Evolutionary conservation across 345 rosid genomes (phyloP).

Genomic region (Pistacia vera): DNA sequence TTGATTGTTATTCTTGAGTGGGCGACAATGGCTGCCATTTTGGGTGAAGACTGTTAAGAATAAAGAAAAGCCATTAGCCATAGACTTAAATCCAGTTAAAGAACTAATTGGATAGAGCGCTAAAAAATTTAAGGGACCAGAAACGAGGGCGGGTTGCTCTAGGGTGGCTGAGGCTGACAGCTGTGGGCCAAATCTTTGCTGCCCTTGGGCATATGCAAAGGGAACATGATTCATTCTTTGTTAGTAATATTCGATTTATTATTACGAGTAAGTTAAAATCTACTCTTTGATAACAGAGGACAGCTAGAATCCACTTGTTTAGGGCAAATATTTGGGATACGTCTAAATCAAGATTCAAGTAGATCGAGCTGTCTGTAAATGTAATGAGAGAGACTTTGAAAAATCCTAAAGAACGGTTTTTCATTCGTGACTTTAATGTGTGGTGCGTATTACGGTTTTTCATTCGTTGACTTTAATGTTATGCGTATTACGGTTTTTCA

Average conservation of each 20-base stretch:
- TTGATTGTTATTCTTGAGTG: too few species aligned
- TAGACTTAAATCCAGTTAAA: too few species aligned
- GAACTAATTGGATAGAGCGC: neutral
- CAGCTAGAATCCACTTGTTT: neutral
- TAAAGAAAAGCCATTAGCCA: too few species aligned
- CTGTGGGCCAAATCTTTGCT: neutral
- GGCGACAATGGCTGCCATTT: neutral
- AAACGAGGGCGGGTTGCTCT: neutral
- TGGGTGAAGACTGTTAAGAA: too few species aligned
- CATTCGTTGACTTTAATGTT: neutral
- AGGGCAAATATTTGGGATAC: neutral
- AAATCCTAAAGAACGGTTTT: neutral
- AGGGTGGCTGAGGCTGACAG: neutral
- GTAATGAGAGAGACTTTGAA: neutral
- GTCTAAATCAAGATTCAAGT: conserved; percentile 1
- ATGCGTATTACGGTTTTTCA: too few species aligned
- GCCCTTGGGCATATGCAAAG: too few species aligned
- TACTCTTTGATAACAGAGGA: neutral
- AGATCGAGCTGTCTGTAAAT: neutral
- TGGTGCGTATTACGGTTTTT: too few species aligned
- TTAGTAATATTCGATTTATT: too few species aligned
- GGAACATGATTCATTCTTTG: too few species aligned
- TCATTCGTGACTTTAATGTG: neutral
- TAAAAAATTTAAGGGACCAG: neutral
- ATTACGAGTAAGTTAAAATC: neutral